Evolutionary conservation across 495 filamentous ascomycete genomes (phyloP), one percentile per base, ranked within the genome.

Genomic region (Pyronema domesticum): DNA sequence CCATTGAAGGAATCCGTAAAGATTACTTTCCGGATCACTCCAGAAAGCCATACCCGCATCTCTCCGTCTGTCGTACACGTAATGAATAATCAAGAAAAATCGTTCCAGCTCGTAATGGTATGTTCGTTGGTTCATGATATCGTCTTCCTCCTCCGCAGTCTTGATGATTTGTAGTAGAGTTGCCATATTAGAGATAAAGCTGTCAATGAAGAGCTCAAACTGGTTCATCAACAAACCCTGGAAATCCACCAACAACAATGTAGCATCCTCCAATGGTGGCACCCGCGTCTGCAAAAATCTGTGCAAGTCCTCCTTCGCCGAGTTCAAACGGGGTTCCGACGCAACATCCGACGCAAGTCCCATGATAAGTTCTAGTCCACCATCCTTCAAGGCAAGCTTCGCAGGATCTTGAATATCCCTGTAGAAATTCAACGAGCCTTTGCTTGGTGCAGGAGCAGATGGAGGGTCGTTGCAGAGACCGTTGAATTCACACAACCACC

Each of bases 1-100:
- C 93, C 93, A 99, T 54, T 88, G 82, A 57, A 99, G 72, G 63
- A 99, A 99, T 5, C 91, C 91, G 58, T 83, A 81, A 42, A 96
- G 70, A 59, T 95, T 94, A 59, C 85, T 82, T 58, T 96, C 93
- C 2, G 80, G 74, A 57, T 93, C 88, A 45, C 73, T 74, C 89
- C 89, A 96, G 57, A 96, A 95, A 42, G 77, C 79, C 63, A 87
- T 78, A 18, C 89, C 84, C 11, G 85, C 80, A 37, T 94, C 86
- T 36, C 79, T 76, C 14, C 85, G 79, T 37, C 80, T 78, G 58
- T 95, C 82, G 64, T 86, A 96, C n/a, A 84, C 78, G 65, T 89
- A 94, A 14, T 89, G 80, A 44, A 95, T 87, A 55, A 95, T 81
- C 60, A 96, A 74, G 13, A 96, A 75, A 63, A 99, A 94, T 37